Percentiles rank a stretch among this genome's conserved stretches.
Evolutionary conservation across 352 stramenopile genomes (phyloP).

Genomic region (Phytophthora megakarya): DNA sequence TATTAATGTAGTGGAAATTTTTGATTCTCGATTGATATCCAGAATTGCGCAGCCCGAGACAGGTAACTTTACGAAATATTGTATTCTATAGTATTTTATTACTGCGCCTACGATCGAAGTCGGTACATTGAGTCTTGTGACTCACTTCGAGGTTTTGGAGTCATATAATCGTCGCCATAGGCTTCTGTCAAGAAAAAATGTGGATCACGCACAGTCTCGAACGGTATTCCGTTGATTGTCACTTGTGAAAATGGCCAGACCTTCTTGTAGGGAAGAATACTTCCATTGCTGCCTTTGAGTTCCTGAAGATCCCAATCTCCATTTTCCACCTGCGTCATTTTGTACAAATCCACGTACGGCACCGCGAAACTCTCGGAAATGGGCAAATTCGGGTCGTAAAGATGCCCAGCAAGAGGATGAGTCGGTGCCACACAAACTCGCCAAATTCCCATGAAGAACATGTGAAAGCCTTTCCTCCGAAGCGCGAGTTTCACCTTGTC

Average conservation of each 20-base stretch:
- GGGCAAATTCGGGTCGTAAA: slow-evolving; percentile 40
- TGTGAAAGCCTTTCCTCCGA: slow-evolving; percentile 48
- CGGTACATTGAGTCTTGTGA: not conserved
- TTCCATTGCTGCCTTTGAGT: slow-evolving; percentile 23
- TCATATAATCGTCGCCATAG: slow-evolving; percentile 41
- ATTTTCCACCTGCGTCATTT: slow-evolving; percentile 13
- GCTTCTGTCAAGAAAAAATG: slow-evolving; percentile 36
- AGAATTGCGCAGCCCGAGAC: too few species aligned
- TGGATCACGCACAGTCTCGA: slow-evolving; percentile 40
- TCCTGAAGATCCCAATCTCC: slow-evolving; percentile 21
- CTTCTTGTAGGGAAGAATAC: slow-evolving; percentile 19
- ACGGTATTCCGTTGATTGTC: slow-evolving; percentile 33
- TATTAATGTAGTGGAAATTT: too few species aligned
- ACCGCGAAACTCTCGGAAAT: slow-evolving; percentile 18
- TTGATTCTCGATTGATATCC: too few species aligned
- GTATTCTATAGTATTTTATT: not conserved
- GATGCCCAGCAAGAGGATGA: slow-evolving; percentile 35
- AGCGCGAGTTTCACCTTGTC: slow-evolving; percentile 17
- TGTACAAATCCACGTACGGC: slow-evolving; percentile 47
- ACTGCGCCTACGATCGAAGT: not conserved
- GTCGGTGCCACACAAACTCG: slow-evolving; percentile 42
- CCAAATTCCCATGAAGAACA: slow-evolving; percentile 42
- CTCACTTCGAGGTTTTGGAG: slow-evolving; percentile 17
- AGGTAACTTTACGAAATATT: not conserved
- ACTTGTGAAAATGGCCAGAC: slow-evolving; percentile 28